phyloP scores from a whole-genome alignment of 805 yeast genomes.

The Monosporozyma servazzii region DNA sequence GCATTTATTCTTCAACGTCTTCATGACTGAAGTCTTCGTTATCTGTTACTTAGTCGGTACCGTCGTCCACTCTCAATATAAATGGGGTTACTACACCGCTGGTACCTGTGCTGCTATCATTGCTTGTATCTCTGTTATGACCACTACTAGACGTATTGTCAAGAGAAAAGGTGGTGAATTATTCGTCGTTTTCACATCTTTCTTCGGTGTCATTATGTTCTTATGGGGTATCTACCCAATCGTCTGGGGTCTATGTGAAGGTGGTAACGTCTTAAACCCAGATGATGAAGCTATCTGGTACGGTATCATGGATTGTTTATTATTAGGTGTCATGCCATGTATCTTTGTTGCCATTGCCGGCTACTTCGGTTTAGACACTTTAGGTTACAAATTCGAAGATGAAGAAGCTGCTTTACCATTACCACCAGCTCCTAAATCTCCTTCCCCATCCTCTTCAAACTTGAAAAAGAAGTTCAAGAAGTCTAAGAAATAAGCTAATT shows the following conservation, averaged over 20 bases:
- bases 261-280: constrained; percentile 52
- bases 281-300: constrained; percentile 52
- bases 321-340: constrained; percentile 30
- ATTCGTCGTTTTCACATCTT: constrained; percentile 14
- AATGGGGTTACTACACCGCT: constrained; percentile 45
- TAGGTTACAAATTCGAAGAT: constrained; percentile 10
- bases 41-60: constrained; percentile 38
- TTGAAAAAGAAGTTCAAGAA: constrained; percentile 14
- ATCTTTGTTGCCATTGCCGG: constrained; percentile 16
- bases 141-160: constrained; percentile 20
- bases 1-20: constrained; percentile 24
- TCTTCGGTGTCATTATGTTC: constrained; percentile 18
- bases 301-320: constrained; percentile 46
- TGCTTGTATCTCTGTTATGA: constrained; percentile 16
- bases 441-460: constrained; percentile 13
- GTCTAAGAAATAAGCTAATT: constrained; percentile 1
- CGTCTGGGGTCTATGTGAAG: constrained; percentile 36
- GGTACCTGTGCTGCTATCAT: constrained; percentile 22
- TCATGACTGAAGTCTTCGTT: constrained; percentile 34
- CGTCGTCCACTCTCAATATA: constrained; percentile 38
- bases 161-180: constrained; percentile 17
- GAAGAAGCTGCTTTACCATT: constrained; percentile 6
- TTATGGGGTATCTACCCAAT: constrained; percentile 36
- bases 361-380: constrained; percentile 17
- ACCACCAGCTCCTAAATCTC: constrained; percentile 4